Percentiles rank a stretch among this genome's conserved stretches.
Evolutionary conservation across 352 stramenopile species (phyloP).

Genomic region (Bremia lactucae): DNA sequence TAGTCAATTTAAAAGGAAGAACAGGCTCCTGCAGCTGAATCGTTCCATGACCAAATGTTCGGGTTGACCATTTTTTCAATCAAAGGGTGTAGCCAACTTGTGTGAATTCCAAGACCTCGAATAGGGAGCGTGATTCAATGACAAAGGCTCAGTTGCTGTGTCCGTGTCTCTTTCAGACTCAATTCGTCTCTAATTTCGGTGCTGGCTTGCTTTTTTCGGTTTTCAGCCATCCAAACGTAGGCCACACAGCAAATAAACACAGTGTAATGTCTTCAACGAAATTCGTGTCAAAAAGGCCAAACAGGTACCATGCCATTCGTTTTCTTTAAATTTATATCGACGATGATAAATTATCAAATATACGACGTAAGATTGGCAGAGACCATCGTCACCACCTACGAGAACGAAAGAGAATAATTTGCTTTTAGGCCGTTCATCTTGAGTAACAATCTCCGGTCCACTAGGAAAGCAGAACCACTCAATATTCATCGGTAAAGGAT

Average conservation of each 20-base stretch:
- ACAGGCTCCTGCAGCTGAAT: constrained; percentile 58
- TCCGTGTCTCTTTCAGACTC: constrained; percentile 14
- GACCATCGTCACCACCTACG: constrained; percentile 58
- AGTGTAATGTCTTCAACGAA: constrained; percentile 39
- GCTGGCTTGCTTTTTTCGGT: not conserved
- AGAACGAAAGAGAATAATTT: constrained; percentile 76
- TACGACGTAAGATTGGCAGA: constrained; percentile 58
- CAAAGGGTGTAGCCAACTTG: constrained; percentile 48
- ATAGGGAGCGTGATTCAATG: constrained; percentile 47
- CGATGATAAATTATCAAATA: constrained; percentile 67
- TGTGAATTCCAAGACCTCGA: constrained; percentile 61
- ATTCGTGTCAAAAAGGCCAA: constrained; percentile 66
- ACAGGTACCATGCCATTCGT: constrained; percentile 53
- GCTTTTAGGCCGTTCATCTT: constrained; percentile 30
- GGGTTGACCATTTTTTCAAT: constrained; percentile 56
- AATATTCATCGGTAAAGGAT: constrained; percentile 76
- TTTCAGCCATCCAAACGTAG: constrained; percentile 32
- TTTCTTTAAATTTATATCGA: not conserved
- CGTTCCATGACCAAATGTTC: constrained; percentile 66
- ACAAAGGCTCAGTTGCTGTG: constrained; percentile 41
- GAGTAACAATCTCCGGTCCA: constrained; percentile 45
- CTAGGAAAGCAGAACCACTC: constrained; percentile 84
- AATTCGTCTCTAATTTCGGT: not conserved
- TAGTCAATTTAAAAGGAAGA: constrained; percentile 41
- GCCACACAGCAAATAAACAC: constrained; percentile 51